Conservation (phyloP, 2,329 filamentous ascomycete genomes). For the Colletotrichum magnum region DNA sequence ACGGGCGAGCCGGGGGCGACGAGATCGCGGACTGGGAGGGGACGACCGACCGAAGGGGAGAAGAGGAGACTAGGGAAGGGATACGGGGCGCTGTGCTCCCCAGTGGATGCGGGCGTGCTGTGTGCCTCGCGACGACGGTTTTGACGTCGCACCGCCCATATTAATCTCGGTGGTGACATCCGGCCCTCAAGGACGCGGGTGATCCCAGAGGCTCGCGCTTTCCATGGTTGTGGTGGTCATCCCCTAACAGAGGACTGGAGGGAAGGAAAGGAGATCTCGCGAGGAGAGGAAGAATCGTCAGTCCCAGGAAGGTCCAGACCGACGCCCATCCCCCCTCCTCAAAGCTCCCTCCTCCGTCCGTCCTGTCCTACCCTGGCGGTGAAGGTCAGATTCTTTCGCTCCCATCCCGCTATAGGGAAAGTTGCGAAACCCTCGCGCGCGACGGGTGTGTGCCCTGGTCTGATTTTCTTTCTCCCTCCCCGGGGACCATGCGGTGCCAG, state of each 20-base stretch:
- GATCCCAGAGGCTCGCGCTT: too few species aligned
- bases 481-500: slow-evolving; percentile 20
- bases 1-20: too few species aligned
- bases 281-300: too few species aligned
- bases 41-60: too few species aligned
- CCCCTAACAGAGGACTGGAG: too few species aligned
- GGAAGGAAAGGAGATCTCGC: too few species aligned
- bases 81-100: too few species aligned
- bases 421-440: background rate
- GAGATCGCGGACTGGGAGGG: too few species aligned
- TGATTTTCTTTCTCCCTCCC: background rate
- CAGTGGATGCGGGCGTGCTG: slow-evolving; percentile 3
- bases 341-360: background rate
- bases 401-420: background rate
- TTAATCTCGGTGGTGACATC: slow-evolving; percentile 8
- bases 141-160: slow-evolving; percentile 10
- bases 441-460: background rate
- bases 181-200: background rate
- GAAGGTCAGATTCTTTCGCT: background rate
- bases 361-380: background rate
- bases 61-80: too few species aligned
- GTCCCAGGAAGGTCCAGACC: too few species aligned
- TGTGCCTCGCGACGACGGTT: background rate
- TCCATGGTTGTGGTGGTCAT: too few species aligned
- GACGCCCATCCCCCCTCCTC: too few species aligned